Evolutionary conservation across 352 stramenopile species (phyloP), one percentile per base, ranked within the genome.

Genomic region (Peronosclerospora sorghi): DNA sequence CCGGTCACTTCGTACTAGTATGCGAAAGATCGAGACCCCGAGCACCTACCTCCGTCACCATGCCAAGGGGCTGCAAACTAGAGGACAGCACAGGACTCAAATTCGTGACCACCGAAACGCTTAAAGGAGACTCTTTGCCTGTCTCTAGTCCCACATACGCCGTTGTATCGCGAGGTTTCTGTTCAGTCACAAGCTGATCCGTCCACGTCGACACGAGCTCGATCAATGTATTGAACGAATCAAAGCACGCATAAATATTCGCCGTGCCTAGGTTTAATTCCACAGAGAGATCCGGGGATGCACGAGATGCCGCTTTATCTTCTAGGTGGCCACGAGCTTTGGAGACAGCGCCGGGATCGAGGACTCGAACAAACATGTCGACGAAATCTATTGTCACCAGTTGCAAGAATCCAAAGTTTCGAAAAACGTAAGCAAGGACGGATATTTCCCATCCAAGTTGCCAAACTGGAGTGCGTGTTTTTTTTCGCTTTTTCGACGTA

Each of bases 231-330:
- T 86, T 87, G 55, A 90, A 94, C 21, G 81, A 94, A 59, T 94
- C 81, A 54, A 90, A 94, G 24, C 81, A 94, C 12, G 77, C 77
- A 48, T 94, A 91, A 51, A 94, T 82, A 59, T 90, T 89, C 8
- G 79, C 74, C 12, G 79, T 91, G 5, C 81, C 81, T 15, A 94
- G 39, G 34, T 71, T 91, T 32, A 94, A 50, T 45, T 94, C 81
- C 34, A 90, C 62, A 2, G 78, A 83, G 30, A 94, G 26, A 48
- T 94, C 76, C 5, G 76, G 79, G 10, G 74, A 73, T 1, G 59
- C 36, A n/a, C n/a, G n/a, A n/a, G 68, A 67, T 1, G 55, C 50
- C 30, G 47, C 23, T 0, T 73, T 79, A 1, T 74, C 47, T 39
- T 77, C 51, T 8, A 61, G 15, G 17, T 51, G 36, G 5, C 36